Percentiles rank a stretch among this genome's conserved stretches.
Conservation (phyloP, 2,329 filamentous ascomycete genomes). For the Penicillium polonicum region DNA sequence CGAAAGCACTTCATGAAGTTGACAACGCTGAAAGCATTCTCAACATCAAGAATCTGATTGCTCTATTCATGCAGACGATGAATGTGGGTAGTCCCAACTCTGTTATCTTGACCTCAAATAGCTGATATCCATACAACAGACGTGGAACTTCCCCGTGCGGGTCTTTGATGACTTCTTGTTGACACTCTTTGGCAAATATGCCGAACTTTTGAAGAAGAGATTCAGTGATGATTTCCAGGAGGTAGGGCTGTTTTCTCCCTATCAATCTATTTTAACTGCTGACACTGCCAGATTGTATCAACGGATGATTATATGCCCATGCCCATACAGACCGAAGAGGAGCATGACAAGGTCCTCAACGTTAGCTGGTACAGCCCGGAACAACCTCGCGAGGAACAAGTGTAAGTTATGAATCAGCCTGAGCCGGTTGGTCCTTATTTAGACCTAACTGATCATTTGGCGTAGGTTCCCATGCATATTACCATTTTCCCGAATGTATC, state of each 20-base stretch:
- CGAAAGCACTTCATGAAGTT: constrained; percentile 73
- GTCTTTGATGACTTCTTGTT: constrained; percentile 81
- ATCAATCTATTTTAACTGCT: constrained; percentile 4
- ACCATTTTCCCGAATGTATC: constrained; percentile 99
- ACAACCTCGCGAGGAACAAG: constrained; percentile 70
- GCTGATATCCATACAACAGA: constrained; percentile 49
- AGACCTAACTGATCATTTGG: constrained; percentile 1
- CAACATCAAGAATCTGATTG: constrained; percentile 92
- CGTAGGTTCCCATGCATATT: constrained; percentile 85
- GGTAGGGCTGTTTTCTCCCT: constrained; percentile 44
- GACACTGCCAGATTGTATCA: constrained; percentile 57
- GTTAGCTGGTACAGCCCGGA: constrained; percentile 95
- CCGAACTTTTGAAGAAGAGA: constrained; percentile 80
- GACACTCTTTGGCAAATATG: constrained; percentile 90
- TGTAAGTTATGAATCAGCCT: constrained; percentile 50
- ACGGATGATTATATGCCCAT: constrained; percentile 99
- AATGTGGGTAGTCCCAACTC: constrained; percentile 58
- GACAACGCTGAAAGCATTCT: constrained; percentile 83
- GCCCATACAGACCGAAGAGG: constrained; percentile 85
- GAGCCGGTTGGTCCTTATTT: background rate
- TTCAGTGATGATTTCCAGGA: constrained; percentile 97
- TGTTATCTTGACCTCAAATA: background rate
- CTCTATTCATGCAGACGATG: constrained; percentile 97
- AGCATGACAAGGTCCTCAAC: constrained; percentile 93
- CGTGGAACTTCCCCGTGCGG: constrained; percentile 83